These are phyloP conservation scores for Penicillium turbatum DNA, from an alignment of 495 filamentous ascomycete genomes.

Conservation along the genomic window DNA sequence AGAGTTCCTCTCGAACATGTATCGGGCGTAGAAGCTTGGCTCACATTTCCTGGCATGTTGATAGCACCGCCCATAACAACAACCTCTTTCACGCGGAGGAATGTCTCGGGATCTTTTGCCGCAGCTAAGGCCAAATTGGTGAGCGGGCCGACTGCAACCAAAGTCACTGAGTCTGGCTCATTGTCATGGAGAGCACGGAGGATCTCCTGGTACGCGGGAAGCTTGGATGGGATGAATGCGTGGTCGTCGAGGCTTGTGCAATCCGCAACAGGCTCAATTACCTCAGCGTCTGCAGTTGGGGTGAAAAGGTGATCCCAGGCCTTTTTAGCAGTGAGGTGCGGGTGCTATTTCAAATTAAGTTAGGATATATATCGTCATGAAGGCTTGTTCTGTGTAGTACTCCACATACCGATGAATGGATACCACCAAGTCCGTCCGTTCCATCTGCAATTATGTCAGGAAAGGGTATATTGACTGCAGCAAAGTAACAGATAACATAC, in stretches of 20 bases:
- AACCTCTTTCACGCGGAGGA: slow-evolving; percentile 83
- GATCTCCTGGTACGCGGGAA: slow-evolving; percentile 75
- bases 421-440: slow-evolving; percentile 83
- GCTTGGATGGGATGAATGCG: slow-evolving; percentile 68
- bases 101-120: slow-evolving; percentile 75
- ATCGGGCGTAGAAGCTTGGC: slow-evolving; percentile 7
- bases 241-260: slow-evolving; percentile 31
- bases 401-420: slow-evolving; percentile 67
- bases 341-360: slow-evolving; percentile 54
- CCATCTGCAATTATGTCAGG: slow-evolving; percentile 59
- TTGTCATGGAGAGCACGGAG: slow-evolving; percentile 73
- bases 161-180: slow-evolving; percentile 76
- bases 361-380: slow-evolving; percentile 7
- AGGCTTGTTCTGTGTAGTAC: background rate
- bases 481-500: slow-evolving; percentile 57
- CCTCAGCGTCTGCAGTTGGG: slow-evolving; percentile 36
- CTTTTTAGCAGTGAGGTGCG: slow-evolving; percentile 76
- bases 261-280: slow-evolving; percentile 33
- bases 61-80: slow-evolving; percentile 97
- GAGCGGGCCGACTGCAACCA: slow-evolving; percentile 84
- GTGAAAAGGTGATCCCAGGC: slow-evolving; percentile 83
- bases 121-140: slow-evolving; percentile 90
- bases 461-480: background rate
- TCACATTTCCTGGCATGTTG: slow-evolving; percentile 69
- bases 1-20: background rate